A percentile compares a stretch with the other conserved stretches of the same genome.
Conservation (phyloP, 768 basidiomycete genomes). For the Tricholoma terreum region DNA sequence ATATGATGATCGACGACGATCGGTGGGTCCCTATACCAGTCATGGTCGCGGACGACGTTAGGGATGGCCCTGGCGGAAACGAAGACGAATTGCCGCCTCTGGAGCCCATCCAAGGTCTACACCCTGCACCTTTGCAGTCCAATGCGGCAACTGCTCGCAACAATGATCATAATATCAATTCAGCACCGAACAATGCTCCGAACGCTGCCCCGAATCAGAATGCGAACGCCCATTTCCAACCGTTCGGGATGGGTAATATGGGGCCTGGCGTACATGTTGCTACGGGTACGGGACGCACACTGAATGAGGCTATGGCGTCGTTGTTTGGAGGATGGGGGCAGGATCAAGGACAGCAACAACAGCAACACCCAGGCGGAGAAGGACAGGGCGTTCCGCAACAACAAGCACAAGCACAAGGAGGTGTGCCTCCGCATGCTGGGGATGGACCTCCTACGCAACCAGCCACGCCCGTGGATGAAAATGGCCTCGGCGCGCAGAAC, state of each 20-base stretch:
- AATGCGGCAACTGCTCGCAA: neutral
- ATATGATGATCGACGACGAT: neutral
- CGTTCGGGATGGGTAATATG: neutral
- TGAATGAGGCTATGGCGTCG: slow-evolving; percentile 25
- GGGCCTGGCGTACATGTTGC: slow-evolving; percentile 15
- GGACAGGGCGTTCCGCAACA: neutral
- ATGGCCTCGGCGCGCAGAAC: neutral
- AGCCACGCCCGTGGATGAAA: neutral
- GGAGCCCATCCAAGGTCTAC: neutral
- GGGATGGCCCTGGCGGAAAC: neutral
- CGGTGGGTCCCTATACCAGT: neutral
- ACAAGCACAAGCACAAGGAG: neutral
- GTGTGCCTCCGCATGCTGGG: neutral
- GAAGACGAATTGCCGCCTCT: neutral
- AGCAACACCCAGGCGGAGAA: neutral
- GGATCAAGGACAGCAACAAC: neutral
- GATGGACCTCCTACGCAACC: neutral
- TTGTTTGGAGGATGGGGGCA: slow-evolving; percentile 16
- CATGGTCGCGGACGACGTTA: neutral
- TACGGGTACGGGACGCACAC: slow-evolving; percentile 20
- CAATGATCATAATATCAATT: neutral
- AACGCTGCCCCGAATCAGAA: neutral
- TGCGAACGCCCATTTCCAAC: neutral
- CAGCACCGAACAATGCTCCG: neutral
- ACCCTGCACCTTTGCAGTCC: neutral